Percentiles rank a stretch among this genome's conserved stretches.
Evolutionary conservation across 208 protist genomes (phyloP).

Genomic region (Vickermania spadyakhi): DNA sequence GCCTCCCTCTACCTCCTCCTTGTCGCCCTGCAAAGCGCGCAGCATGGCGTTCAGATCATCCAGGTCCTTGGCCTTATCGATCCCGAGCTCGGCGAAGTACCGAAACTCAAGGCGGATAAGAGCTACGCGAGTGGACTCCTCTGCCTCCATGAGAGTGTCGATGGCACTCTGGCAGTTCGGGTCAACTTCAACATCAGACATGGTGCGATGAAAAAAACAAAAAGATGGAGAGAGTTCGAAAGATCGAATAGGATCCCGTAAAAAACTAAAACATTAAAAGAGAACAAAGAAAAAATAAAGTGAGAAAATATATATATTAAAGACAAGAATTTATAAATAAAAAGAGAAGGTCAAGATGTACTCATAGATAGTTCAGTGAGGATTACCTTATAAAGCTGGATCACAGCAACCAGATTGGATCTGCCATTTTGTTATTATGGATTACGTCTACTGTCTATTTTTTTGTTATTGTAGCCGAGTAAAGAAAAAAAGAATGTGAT

Average conservation of each 20-base stretch:
- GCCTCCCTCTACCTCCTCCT: conserved; percentile 1
- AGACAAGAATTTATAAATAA: not conserved
- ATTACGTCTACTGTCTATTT: too few relatives aligned
- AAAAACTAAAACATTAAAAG: not conserved
- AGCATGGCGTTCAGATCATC: not conserved
- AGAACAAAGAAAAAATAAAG: not conserved
- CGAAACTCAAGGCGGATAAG: not conserved
- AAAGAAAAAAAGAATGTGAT: too few relatives aligned
- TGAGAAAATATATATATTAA: not conserved
- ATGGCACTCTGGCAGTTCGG: not conserved
- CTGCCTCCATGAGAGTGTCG: conserved; percentile 1
- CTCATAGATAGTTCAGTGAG: too few relatives aligned
- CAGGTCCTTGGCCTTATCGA: not conserved
- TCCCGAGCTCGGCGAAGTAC: not conserved
- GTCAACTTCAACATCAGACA: conserved; percentile 7
- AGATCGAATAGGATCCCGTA: not conserved
- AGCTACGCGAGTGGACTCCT: not conserved
- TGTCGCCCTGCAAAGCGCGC: not conserved
- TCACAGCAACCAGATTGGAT: too few relatives aligned
- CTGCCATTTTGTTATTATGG: too few relatives aligned
- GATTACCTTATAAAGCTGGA: too few relatives aligned
- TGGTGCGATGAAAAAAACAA: not conserved
- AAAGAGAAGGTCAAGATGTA: not conserved
- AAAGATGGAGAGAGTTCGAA: not conserved
- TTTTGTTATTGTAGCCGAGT: too few relatives aligned